Evolutionary conservation across 192 early-diverging fungal species (phyloP).

Genomic region (Dissophora ornata): DNA sequence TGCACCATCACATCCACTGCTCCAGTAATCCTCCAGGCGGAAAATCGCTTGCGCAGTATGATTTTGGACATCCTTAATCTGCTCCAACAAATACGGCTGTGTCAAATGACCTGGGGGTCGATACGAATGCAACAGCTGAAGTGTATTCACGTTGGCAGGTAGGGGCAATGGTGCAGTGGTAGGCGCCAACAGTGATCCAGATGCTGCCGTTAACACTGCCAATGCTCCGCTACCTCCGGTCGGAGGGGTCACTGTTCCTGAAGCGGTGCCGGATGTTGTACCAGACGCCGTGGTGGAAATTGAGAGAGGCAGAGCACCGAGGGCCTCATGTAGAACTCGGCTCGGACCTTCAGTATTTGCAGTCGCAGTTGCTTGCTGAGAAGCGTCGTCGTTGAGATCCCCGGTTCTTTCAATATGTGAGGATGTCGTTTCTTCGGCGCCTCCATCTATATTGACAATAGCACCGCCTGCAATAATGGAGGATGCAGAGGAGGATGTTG

Average conservation of each 20-base stretch:
- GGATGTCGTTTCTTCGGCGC: neutral
- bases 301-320: neutral
- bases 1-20: neutral
- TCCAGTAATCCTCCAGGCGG: slow-evolving; percentile 42
- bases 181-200: neutral
- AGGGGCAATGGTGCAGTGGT: neutral
- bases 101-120: slow-evolving; percentile 44
- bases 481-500: neutral
- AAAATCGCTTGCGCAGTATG: slow-evolving; percentile 25
- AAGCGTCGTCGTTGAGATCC: neutral
- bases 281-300: neutral
- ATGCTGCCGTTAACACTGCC: neutral
- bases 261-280: neutral
- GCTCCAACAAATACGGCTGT: slow-evolving; percentile 46
- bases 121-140: slow-evolving; percentile 26
- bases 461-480: neutral
- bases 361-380: no score
- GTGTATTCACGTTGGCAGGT: slow-evolving; percentile 8
- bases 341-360: neutral
- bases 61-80: slow-evolving; percentile 45
- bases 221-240: no score
- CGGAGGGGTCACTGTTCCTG: neutral
- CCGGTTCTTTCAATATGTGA: neutral
- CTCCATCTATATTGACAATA: no score
- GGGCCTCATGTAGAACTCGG: neutral